Conservation (phyloP, 164 flowering plant genomes). For the Pachysandra terminalis region DNA sequence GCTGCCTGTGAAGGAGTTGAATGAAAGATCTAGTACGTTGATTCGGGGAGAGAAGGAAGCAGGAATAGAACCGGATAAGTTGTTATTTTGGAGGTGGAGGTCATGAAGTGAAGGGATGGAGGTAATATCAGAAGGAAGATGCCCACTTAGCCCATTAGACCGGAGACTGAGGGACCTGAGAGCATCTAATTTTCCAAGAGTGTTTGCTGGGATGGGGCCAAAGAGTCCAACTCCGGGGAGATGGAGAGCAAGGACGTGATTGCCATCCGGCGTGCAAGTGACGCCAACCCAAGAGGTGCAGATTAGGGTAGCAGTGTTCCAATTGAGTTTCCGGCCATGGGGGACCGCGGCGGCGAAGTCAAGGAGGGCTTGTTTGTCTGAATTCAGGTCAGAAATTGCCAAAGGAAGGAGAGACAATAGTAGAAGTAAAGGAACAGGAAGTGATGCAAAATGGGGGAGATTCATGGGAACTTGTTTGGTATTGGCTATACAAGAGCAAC, state of each 20-base stretch:
- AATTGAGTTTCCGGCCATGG: constrained; percentile 60
- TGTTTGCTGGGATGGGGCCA: constrained; percentile 56
- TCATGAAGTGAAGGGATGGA: constrained; percentile 65
- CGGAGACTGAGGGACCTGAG: constrained; percentile 72
- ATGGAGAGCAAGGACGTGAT: constrained; percentile 39
- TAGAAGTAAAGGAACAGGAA: neutral
- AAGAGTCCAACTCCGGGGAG: constrained; percentile 62
- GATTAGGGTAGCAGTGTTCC: constrained; percentile 39
- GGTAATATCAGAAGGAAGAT: constrained; percentile 67
- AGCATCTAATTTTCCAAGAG: constrained; percentile 52
- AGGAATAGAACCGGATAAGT: constrained; percentile 73
- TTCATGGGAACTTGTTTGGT: too few species aligned
- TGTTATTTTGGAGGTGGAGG: constrained; percentile 69
- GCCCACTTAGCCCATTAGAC: constrained; percentile 62
- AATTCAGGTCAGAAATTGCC: constrained; percentile 42
- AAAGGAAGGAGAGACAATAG: constrained; percentile 12
- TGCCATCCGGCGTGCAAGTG: constrained; percentile 35
- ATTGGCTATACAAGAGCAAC: constrained; percentile 8
- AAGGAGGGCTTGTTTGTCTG: constrained; percentile 66
- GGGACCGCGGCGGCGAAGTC: constrained; percentile 47
- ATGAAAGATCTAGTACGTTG: constrained; percentile 67
- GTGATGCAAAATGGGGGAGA: constrained; percentile 9
- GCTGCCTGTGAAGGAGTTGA: constrained; percentile 61
- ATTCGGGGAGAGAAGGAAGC: constrained; percentile 43
- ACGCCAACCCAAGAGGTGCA: constrained; percentile 71